Evolutionary conservation across 495 filamentous ascomycete species (phyloP).

Genomic region (Aspergillus baeticus): DNA sequence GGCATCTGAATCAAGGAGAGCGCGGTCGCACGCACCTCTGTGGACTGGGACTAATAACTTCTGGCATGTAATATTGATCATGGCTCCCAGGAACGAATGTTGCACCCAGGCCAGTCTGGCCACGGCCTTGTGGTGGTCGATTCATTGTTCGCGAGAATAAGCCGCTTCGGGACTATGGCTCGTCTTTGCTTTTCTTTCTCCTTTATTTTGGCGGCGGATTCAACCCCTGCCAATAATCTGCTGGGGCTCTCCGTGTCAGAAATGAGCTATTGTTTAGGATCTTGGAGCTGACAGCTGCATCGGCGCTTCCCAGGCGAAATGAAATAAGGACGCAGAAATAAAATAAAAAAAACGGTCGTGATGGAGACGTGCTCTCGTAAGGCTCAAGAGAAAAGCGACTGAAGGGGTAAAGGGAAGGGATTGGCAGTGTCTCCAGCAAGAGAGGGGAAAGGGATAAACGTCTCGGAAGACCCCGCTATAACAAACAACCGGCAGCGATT

Average conservation of each 20-base stretch:
- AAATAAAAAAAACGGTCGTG: slow-evolving; percentile 14
- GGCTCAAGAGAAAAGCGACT: slow-evolving; percentile 1
- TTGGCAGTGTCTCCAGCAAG: slow-evolving; percentile 3
- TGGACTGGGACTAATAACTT: slow-evolving; percentile 77
- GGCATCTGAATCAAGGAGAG: slow-evolving; percentile 2
- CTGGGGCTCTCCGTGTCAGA: slow-evolving; percentile 10
- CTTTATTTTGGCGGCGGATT: slow-evolving; percentile 6
- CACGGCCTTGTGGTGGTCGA: slow-evolving; percentile 42
- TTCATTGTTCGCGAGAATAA: slow-evolving; percentile 30
- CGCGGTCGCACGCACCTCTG: slow-evolving; percentile 76
- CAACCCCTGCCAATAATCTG: slow-evolving; percentile 16
- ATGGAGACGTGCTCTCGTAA: slow-evolving; percentile 3
- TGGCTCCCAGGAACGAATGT: slow-evolving; percentile 84
- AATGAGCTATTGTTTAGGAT: slow-evolving; percentile 11
- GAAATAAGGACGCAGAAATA: slow-evolving; percentile 10
- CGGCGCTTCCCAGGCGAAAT: slow-evolving; percentile 2
- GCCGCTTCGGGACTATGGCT: slow-evolving; percentile 10
- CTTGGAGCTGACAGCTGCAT: slow-evolving; percentile 6
- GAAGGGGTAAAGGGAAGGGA: slow-evolving; percentile 7
- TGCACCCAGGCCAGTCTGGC: slow-evolving; percentile 62
- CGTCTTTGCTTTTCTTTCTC: slow-evolving; percentile 14
- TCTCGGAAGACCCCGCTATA: slow-evolving; percentile 15
- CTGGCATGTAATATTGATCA: slow-evolving; percentile 84
- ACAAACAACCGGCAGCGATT: neutral
- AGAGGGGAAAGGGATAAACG: slow-evolving; percentile 5